phyloP scores from a whole-genome alignment of 2,329 filamentous ascomycete genomes.

The Pestalotiopsis sp. region DNA sequence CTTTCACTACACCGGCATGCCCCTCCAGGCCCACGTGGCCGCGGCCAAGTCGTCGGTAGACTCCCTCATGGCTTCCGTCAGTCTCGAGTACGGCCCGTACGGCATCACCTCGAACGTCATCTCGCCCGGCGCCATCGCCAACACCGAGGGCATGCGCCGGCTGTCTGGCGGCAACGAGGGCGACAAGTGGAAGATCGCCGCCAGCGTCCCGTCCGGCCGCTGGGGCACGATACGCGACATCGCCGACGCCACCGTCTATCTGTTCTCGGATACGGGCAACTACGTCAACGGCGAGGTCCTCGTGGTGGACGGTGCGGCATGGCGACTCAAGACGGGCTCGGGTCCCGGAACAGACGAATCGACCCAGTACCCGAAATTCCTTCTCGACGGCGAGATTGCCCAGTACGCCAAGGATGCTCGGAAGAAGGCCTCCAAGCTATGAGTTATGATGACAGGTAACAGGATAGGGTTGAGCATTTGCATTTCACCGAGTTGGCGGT shows the following conservation, averaged over 20 bases:
- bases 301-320: constrained; percentile 69
- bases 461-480: neutral
- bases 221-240: constrained; percentile 85
- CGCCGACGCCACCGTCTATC: constrained; percentile 85
- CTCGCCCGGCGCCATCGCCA: constrained; percentile 81
- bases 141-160: constrained; percentile 79
- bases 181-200: constrained; percentile 35
- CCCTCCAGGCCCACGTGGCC: constrained; percentile 85
- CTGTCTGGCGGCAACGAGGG: constrained; percentile 45
- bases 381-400: constrained; percentile 42
- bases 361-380: constrained; percentile 57
- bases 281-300: constrained; percentile 84
- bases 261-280: constrained; percentile 84
- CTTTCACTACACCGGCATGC: constrained; percentile 86
- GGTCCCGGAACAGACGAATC: constrained; percentile 48
- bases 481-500: neutral
- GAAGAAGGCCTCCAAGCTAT: constrained; percentile 45
- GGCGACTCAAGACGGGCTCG: constrained; percentile 52
- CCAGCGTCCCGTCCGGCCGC: constrained; percentile 71
- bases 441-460: neutral
- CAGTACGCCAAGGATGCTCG: constrained; percentile 41
- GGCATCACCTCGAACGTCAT: constrained; percentile 90
- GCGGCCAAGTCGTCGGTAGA: constrained; percentile 93
- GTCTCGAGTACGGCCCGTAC: constrained; percentile 86
- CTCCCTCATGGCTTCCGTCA: constrained; percentile 75